phyloP scores from a whole-genome alignment of 2,329 filamentous ascomycete species.

The Xylaria sp. region DNA sequence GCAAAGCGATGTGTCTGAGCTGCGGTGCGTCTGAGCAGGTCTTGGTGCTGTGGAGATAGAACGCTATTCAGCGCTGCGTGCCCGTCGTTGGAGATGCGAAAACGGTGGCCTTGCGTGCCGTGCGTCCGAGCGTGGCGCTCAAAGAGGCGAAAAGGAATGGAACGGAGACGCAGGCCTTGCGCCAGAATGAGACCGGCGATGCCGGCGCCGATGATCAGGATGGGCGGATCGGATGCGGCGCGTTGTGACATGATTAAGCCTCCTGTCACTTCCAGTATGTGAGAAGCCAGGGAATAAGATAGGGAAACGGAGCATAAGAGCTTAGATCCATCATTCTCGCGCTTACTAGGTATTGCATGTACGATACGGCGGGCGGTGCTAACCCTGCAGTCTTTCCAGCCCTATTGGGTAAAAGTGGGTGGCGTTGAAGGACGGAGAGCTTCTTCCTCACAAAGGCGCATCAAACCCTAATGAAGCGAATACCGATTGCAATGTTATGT shows the following conservation, averaged over 20 bases:
- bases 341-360: too few relatives aligned
- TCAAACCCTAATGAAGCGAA: too few relatives aligned
- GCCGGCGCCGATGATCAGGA: constrained; percentile 47
- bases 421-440: too few relatives aligned
- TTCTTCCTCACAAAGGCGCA: too few relatives aligned
- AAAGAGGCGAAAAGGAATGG: constrained; percentile 35
- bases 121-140: constrained; percentile 31
- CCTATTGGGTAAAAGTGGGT: too few relatives aligned
- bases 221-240: constrained; percentile 22
- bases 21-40: constrained; percentile 27
- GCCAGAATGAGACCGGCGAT: constrained; percentile 46
- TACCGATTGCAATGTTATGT: too few relatives aligned
- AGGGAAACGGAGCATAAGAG: too few relatives aligned
- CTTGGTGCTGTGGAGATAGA: constrained; percentile 29
- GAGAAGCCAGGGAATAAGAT: too few relatives aligned
- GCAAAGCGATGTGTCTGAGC: constrained; percentile 23
- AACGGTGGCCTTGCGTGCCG: constrained; percentile 35
- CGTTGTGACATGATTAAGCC: constrained; percentile 13
- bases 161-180: constrained; percentile 35
- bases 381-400: too few relatives aligned
- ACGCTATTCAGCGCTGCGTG: constrained; percentile 30
- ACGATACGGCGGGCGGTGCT: too few relatives aligned
- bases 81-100: constrained; percentile 34
- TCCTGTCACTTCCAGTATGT: too few relatives aligned
- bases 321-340: too few relatives aligned